A percentile compares a stretch with the other conserved stretches of the same genome.
Conservation (phyloP, 2,329 filamentous ascomycete genomes). For the Aspergillus floridensis region DNA sequence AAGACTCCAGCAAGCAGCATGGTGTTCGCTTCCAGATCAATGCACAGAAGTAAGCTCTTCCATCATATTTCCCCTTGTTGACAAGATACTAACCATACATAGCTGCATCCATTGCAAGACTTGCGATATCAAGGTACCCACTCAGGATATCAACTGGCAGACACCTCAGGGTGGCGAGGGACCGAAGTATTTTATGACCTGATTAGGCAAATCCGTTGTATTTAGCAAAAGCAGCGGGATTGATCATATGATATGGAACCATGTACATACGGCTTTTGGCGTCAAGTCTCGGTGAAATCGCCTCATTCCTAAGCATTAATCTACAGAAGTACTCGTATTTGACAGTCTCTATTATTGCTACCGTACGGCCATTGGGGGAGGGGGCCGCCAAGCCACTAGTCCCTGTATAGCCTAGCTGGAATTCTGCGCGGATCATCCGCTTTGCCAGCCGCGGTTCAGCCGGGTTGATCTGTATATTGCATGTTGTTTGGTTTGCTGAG, state of each 20-base stretch:
- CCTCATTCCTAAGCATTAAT: not conserved
- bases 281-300: not conserved
- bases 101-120: constrained; percentile 99
- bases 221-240: not conserved
- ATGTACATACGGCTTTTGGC: not conserved
- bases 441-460: not conserved
- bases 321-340: too few species aligned
- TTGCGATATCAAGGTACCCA: constrained; percentile 96
- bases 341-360: too few species aligned
- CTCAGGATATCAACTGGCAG: constrained; percentile 96
- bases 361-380: too few species aligned
- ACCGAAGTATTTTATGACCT: constrained; percentile 64
- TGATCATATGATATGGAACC: not conserved
- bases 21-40: constrained; percentile 98
- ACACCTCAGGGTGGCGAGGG: constrained; percentile 88
- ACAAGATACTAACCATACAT: constrained; percentile 18
- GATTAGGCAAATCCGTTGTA: constrained; percentile 5
- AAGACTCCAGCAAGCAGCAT: constrained; percentile 80
- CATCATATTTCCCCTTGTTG: not conserved
- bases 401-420: not conserved
- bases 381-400: not conserved
- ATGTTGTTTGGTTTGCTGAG: not conserved
- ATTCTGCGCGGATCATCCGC: not conserved
- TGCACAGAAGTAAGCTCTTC: constrained; percentile 81
- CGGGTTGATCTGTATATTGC: not conserved